Percentiles rank a stretch among this genome's conserved stretches.
Conservation (phyloP, 2,329 filamentous ascomycete genomes). For the Fusarium praegraminearum region DNA sequence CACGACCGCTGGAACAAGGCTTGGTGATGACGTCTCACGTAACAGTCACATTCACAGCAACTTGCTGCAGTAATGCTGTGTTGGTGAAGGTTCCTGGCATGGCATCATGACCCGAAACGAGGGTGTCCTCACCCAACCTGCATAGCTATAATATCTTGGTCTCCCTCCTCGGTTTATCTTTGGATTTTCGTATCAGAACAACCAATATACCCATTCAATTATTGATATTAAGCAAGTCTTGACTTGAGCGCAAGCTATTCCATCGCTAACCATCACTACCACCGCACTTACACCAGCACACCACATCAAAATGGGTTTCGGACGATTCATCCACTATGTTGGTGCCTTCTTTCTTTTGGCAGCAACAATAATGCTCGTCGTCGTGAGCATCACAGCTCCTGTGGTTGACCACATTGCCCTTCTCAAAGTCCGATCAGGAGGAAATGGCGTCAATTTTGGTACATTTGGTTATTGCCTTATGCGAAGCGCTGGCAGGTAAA, state of each 20-base stretch:
- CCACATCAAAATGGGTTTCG: constrained; percentile 59
- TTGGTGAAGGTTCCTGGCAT: constrained; percentile 24
- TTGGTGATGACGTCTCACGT: constrained; percentile 45
- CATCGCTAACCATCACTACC: neutral
- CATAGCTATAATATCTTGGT: constrained; percentile 28
- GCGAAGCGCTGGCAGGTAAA: constrained; percentile 45
- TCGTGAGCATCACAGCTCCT: constrained; percentile 70
- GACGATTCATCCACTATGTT: constrained; percentile 66
- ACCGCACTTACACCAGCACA: constrained; percentile 10
- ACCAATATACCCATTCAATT: constrained; percentile 1
- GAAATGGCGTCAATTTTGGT: constrained; percentile 64
- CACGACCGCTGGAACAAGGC: constrained; percentile 28
- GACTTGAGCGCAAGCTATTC: constrained; percentile 7
- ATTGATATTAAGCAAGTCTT: neutral
- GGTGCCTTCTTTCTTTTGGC: constrained; percentile 69
- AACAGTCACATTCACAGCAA: constrained; percentile 30
- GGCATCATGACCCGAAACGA: constrained; percentile 11
- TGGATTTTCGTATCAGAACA: constrained; percentile 21
- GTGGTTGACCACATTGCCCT: constrained; percentile 67
- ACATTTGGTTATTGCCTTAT: constrained; percentile 70
- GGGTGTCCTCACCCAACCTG: constrained; percentile 10
- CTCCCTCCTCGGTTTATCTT: constrained; percentile 14
- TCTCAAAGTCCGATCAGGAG: constrained; percentile 58
- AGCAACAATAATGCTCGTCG: constrained; percentile 66
- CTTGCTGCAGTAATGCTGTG: constrained; percentile 28